A percentile compares a stretch with the other conserved stretches of the same genome.
Conservation (phyloP, 495 filamentous ascomycete genomes). For the Gamarada debralockiae region DNA sequence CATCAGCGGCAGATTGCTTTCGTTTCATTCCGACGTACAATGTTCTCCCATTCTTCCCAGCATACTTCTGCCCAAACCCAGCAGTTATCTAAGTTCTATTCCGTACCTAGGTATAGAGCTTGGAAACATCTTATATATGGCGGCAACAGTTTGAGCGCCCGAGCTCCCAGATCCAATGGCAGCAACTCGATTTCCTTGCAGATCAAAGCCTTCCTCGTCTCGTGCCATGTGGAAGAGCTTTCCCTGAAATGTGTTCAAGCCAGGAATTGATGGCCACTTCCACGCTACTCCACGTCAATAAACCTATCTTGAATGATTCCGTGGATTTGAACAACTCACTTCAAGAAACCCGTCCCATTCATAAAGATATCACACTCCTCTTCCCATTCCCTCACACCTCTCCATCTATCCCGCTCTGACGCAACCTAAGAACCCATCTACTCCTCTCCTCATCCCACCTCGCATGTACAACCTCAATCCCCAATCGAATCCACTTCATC, state of each 20-base stretch:
- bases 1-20: no score
- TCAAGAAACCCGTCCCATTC: slow-evolving; percentile 14
- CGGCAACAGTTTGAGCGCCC: slow-evolving; percentile 57
- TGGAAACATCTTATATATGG: slow-evolving; percentile 46
- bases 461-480: slow-evolving; percentile 2
- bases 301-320: not conserved
- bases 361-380: slow-evolving; percentile 15
- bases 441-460: slow-evolving; percentile 9
- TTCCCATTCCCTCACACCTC: not conserved
- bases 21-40: no score
- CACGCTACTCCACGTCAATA: slow-evolving; percentile 23
- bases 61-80: no score
- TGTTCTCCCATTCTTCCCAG: no score
- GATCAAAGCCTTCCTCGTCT: slow-evolving; percentile 39
- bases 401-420: slow-evolving; percentile 1
- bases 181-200: slow-evolving; percentile 44
- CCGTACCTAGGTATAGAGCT: no score
- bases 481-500: slow-evolving; percentile 40
- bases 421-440: slow-evolving; percentile 12
- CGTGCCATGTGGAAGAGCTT: slow-evolving; percentile 16
- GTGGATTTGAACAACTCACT: slow-evolving; percentile 5
- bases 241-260: slow-evolving; percentile 14
- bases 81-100: no score
- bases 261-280: slow-evolving; percentile 43
- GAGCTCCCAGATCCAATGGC: slow-evolving; percentile 35